Evolutionary conservation across 768 basidiomycete species (phyloP), one percentile per base, ranked within the genome.

Genomic region (Lactifluus hygrophoroides): DNA sequence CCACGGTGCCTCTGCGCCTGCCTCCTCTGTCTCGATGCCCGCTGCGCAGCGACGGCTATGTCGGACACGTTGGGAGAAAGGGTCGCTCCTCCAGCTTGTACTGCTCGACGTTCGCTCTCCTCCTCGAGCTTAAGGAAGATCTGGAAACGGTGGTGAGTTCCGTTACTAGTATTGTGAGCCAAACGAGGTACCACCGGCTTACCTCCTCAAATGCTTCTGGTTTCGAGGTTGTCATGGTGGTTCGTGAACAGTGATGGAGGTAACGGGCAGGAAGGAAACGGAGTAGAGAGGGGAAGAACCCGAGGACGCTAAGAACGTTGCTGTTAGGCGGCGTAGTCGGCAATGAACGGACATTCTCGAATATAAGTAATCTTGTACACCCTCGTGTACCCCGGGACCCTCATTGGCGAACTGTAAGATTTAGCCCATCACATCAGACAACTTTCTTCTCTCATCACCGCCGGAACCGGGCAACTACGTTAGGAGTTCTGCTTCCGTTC

Each of bases 71-170:
- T n/a, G 27, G 44, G 44, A 25, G 51, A 38, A 48, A 40, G 48
- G 13, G 51, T 50, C 11, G 43, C 54, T 14, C 57, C 57, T 25
- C 60, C 64, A n/a, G 73, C 73, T 54, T 72, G 71, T 53, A 71
- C 68, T 13, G 78, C 81, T 34, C 78, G 75, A 35, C 74, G 72
- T 63, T 80, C 80, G 66, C 74, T 82, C 64, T 80, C 80, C 58
- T 79, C 73, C 64, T 85, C 83, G 21, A 85, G 76, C 60, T 73
- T 74, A 60, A 73, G 76, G 68, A 85, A 84, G 58, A 79, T 81
- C 83, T 85, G 61, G 27, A 43, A 38, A 25, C 4, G 16, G 25
- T 14, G 35, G 23, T 38, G 28, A 53, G 27, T 25, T 23, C 11
- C 25, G 34, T 27, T 47, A n/a, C 27, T n/a, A n/a, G n/a, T n/a